Evolutionary conservation across 2,329 filamentous ascomycete species (phyloP), one percentile per base, ranked within the genome.

Genomic region (Fusarium sp.): DNA sequence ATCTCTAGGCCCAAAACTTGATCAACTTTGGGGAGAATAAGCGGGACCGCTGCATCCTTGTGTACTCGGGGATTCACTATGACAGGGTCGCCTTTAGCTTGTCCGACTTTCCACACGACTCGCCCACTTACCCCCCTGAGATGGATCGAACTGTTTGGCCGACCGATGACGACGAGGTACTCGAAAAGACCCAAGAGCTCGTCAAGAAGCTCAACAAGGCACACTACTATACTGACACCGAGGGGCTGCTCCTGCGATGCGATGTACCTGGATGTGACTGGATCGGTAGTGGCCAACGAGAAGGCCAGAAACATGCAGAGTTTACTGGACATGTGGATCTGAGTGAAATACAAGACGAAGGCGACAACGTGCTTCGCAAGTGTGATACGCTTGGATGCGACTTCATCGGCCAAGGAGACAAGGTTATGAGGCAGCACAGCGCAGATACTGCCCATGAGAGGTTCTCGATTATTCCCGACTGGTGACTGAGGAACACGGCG

Each of bases 41-140:
- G 52, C 77, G 81, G 33, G 87, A 85, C 39, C 85, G 93, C 9
- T 94, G 92, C 74, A 88, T 97, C 25, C 82, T 97, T 23, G 90
- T 97, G 1, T 97, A 97, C 79, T 95, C 91, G 0, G 94, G 94
- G 4, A 96, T 97, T 49, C 94, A 97, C 77, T 97, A 97, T 79
- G 95, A 97, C 78, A 90, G 92, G 9, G 90, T 97, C 61, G 93
- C 92, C 1, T 88, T 97, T 68, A 90, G 88, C 18, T 88, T 86
- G 37, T 88, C 83, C 21, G 85, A 84, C 66, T 84, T 79, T 68
- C 88, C 87, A 6, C 83, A 84, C 70, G 84, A 82, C 42, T 84
- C 81, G 58, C 80, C 87, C 8, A 82, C 86, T 45, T 81, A 87
- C 13, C 87, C 90, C 10, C 88, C 92, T 0, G 91, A 96, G 25